Percentiles rank a stretch among this genome's conserved stretches.
Conservation (phyloP, 257 asterid species). For the Echium plantagineum region DNA sequence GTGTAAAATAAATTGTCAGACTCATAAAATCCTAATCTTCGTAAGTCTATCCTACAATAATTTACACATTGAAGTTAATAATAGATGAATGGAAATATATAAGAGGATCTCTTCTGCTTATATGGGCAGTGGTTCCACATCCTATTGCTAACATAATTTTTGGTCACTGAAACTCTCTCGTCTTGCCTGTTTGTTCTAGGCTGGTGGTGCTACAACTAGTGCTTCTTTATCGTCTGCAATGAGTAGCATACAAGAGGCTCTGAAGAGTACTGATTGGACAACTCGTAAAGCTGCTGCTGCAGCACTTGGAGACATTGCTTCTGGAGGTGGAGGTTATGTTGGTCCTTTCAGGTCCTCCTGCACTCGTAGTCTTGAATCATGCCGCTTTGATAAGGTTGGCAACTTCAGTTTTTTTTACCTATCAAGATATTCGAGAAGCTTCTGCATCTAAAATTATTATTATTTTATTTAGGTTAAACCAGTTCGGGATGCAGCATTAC, state of each 20-base stretch:
- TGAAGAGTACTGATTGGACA: slow-evolving; percentile 80
- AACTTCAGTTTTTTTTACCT: slow-evolving; percentile 10
- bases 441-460: slow-evolving; percentile 18
- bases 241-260: slow-evolving; percentile 71
- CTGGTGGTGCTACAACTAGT: slow-evolving; percentile 73
- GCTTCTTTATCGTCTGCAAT: slow-evolving; percentile 55
- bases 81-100: too few relatives aligned
- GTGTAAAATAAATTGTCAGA: too few relatives aligned
- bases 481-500: slow-evolving; percentile 80
- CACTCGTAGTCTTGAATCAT: slow-evolving; percentile 70
- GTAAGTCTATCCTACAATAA: too few relatives aligned
- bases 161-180: not conserved
- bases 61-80: too few relatives aligned
- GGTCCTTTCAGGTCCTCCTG: slow-evolving; percentile 56
- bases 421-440: slow-evolving; percentile 8
- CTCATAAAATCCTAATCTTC: too few relatives aligned
- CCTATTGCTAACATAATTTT: too few relatives aligned
- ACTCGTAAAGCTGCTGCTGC: slow-evolving; percentile 84
- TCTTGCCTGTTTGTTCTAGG: slow-evolving; percentile 34
- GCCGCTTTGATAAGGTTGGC: slow-evolving; percentile 88
- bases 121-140: too few relatives aligned
- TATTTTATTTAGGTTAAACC: slow-evolving; percentile 63
- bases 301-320: slow-evolving; percentile 82
- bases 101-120: too few relatives aligned
- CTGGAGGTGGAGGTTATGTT: slow-evolving; percentile 58